Percentiles rank a stretch among this genome's conserved stretches.
Conservation (phyloP, 2,329 filamentous ascomycete species). For the Fusarium robinianum region DNA sequence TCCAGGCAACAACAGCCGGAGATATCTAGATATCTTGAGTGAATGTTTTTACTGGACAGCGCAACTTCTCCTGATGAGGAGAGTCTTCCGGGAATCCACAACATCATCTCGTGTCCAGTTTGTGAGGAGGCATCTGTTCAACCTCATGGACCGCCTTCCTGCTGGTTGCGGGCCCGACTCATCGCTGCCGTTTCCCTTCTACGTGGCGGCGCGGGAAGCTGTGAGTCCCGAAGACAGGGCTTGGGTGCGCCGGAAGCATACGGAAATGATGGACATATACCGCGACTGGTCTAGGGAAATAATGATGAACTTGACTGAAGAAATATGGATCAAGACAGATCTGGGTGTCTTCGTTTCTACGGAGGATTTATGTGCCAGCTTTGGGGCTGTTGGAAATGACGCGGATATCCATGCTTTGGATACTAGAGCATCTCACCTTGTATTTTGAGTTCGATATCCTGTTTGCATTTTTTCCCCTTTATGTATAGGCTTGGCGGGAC, state of each 20-base stretch:
- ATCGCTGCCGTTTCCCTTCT: slow-evolving; percentile 5
- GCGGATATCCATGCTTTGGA: too few relatives aligned
- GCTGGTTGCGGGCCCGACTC: slow-evolving; percentile 3
- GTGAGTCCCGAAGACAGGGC: not conserved
- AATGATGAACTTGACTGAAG: slow-evolving; percentile 13
- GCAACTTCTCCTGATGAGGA: slow-evolving; percentile 1
- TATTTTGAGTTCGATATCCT: too few relatives aligned
- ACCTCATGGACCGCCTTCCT: not conserved
- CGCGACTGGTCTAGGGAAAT: slow-evolving; percentile 6
- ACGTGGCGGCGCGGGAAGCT: slow-evolving; percentile 3
- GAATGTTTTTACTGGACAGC: not conserved
- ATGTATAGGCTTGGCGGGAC: too few relatives aligned
- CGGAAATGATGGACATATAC: slow-evolving; percentile 8
- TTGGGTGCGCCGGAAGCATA: slow-evolving; percentile 3
- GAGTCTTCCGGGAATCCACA: slow-evolving; percentile 1
- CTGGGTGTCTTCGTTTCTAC: not conserved
- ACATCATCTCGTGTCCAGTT: not conserved
- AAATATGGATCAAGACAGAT: slow-evolving; percentile 11
- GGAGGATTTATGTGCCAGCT: not conserved
- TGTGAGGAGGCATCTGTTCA: not conserved
- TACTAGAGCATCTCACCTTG: not conserved
- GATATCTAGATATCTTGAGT: not conserved
- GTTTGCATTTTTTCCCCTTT: too few relatives aligned
- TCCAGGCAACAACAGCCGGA: too few relatives aligned
- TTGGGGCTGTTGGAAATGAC: too few relatives aligned